Conservation (phyloP, 1,139 yeast genomes). For the Hansenula lynferdii region DNA sequence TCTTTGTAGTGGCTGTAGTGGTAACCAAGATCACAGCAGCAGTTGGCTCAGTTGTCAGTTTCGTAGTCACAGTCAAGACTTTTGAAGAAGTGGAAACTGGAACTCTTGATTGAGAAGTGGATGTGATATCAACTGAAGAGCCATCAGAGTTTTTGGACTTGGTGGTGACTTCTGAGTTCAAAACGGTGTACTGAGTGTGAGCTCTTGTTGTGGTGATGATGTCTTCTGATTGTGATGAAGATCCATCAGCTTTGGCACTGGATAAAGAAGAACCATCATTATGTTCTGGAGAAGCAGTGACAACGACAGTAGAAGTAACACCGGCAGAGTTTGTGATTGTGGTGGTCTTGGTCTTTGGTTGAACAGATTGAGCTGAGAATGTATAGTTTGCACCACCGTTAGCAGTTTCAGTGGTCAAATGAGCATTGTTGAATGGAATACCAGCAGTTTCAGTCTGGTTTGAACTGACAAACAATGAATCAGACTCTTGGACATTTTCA, state of each 20-base stretch:
- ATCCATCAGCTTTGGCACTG: not conserved
- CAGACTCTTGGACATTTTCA: not conserved
- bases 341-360: too few relatives aligned
- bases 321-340: too few relatives aligned
- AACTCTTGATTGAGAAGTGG: not conserved
- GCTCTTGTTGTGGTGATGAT: too few relatives aligned
- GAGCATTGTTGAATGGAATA: not conserved
- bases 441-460: not conserved
- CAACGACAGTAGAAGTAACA: too few relatives aligned
- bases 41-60: not conserved
- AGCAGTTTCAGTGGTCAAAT: not conserved
- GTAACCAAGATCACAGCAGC: not conserved
- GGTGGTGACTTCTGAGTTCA: too few relatives aligned
- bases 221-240: too few relatives aligned
- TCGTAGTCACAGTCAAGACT: not conserved
- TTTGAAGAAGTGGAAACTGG: not conserved
- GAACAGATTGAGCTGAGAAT: too few relatives aligned
- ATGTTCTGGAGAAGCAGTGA: not conserved
- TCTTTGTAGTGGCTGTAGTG: slow-evolving; percentile 20
- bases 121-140: too few relatives aligned
- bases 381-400: not conserved
- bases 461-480: not conserved
- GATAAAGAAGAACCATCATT: too few relatives aligned
- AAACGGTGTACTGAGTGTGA: too few relatives aligned
- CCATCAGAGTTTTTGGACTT: too few relatives aligned